phyloP scores from a whole-genome alignment of 768 basidiomycete genomes.

The Omphalotus guepiniiformis region DNA sequence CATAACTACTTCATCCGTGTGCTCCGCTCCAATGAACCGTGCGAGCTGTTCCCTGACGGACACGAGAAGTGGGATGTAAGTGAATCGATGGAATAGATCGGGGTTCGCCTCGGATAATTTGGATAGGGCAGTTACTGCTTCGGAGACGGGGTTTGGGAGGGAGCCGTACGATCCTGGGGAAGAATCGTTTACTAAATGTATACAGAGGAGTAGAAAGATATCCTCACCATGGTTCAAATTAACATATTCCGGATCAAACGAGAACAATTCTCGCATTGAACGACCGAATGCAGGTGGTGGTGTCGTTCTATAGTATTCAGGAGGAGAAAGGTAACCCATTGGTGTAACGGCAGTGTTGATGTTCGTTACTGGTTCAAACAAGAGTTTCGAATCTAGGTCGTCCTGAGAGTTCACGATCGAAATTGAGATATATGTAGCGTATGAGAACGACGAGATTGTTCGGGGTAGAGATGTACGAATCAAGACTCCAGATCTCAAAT shows the following conservation, averaged over 20 bases:
- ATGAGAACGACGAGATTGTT: too few relatives aligned
- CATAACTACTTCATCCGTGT: conserved; percentile 51
- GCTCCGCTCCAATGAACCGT: conserved; percentile 42
- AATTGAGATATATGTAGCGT: too few relatives aligned
- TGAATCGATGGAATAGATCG: conserved; percentile 48
- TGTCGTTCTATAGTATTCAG: too few relatives aligned
- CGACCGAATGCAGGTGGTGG: conserved; percentile 49
- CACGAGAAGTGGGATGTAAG: conserved; percentile 28
- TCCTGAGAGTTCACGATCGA: too few relatives aligned
- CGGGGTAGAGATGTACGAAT: too few relatives aligned
- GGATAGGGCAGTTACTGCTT: conserved; percentile 37
- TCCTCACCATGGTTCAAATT: conserved; percentile 66
- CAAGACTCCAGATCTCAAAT: too few relatives aligned
- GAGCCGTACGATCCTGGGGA: conserved; percentile 55
- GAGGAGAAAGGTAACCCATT: too few relatives aligned
- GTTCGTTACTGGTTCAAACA: too few relatives aligned
- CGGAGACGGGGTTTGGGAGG: conserved; percentile 47
- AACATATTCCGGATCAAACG: conserved; percentile 53
- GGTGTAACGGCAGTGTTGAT: too few relatives aligned
- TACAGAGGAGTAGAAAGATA: not conserved
- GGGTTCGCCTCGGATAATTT: conserved; percentile 48
- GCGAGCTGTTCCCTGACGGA: conserved; percentile 45
- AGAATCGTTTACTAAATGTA: not conserved
- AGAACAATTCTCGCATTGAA: conserved; percentile 47
- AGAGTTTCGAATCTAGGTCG: too few relatives aligned